Evolutionary conservation across 2,329 filamentous ascomycete genomes (phyloP), one percentile per base, ranked within the genome.

Genomic region (Trichoderma sp.): DNA sequence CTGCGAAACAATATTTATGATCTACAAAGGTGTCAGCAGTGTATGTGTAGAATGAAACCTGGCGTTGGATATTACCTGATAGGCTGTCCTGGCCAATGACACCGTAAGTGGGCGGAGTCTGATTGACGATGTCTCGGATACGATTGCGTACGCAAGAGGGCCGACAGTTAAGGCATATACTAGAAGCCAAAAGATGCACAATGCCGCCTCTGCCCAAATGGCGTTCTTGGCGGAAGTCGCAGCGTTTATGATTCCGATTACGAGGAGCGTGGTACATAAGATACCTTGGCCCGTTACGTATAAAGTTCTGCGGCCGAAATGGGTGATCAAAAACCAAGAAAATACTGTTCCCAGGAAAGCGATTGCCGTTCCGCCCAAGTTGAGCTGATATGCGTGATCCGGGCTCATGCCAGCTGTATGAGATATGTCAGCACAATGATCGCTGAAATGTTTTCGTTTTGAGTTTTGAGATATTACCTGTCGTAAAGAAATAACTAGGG

Each of bases 21-120:
- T 56, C 50, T 56, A 24, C 12, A 56, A 24, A 3, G 6, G 9
- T 24, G 21, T 56, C 11, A 56, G 50, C 7, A 56, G 11, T 21
- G 50, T 56, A 14, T 12, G 2, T 24, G 11, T 56, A 24, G 1
- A 14, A 56, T 0, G 50, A 56, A 24, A 5, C 4, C 21, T 56
- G 4, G 77, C 86, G 77, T 87, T 87, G 79, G 84, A 84, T 14
- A 88, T 83, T 56, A 56, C 50, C 71, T 90, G 83, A 73, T 84
- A 84, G 0, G 80, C 80, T 0, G 81, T 80, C 9, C 89, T 84
- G 1, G 88, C 87, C 69, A 91, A 82, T 3, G 89, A 88, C 16
- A 90, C 87, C 1, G 89, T 89, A 82, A 90, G 89, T 50, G 86
- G 84, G 75, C 88, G 87, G 35, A 91, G 85, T 6, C 89, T 85